Conservation (phyloP, 331 rosid genomes). For the Prunus yedoensis region DNA sequence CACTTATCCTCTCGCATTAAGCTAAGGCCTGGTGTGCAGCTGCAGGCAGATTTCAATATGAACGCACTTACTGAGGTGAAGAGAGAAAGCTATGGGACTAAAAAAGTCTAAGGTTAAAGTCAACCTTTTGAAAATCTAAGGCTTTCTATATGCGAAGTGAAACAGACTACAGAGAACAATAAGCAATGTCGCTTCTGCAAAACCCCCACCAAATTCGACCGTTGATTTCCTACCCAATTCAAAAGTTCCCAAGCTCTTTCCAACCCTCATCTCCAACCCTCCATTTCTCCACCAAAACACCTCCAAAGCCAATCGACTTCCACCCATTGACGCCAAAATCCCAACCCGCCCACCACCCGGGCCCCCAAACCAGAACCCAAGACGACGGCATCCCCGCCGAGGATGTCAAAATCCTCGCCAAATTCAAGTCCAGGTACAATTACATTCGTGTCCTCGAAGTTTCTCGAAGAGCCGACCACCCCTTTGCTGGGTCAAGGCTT, state of each 20-base stretch:
- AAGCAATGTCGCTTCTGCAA: conserved; percentile 24
- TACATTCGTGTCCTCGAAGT: conserved; percentile 83
- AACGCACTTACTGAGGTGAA: too few relatives aligned
- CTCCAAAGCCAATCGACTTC: conserved; percentile 10
- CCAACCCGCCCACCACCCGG: conserved; percentile 32
- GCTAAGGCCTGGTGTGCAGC: too few relatives aligned
- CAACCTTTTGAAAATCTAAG: too few relatives aligned
- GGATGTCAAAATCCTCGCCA: conserved; percentile 59
- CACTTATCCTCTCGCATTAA: too few relatives aligned
- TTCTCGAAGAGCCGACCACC: conserved; percentile 77
- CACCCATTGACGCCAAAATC: conserved; percentile 26
- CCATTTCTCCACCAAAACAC: conserved; percentile 10
- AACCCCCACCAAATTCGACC: conserved; percentile 29
- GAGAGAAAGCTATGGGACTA: too few relatives aligned
- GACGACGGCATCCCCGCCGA: conserved; percentile 66
- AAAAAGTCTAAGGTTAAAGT: too few relatives aligned
- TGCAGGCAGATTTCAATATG: too few relatives aligned
- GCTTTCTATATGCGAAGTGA: background rate
- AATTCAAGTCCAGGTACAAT: conserved; percentile 76
- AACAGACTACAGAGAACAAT: background rate
- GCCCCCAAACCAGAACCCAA: conserved; percentile 34
- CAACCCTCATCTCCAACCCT: conserved; percentile 14
- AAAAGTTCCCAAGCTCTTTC: background rate
- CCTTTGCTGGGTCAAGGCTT: conserved; percentile 77
- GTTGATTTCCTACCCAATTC: conserved; percentile 19